Percentiles rank a stretch among this genome's conserved stretches.
phyloP scores from a whole-genome alignment of 441 rosid genomes.

The Mallotus repandus region DNA sequence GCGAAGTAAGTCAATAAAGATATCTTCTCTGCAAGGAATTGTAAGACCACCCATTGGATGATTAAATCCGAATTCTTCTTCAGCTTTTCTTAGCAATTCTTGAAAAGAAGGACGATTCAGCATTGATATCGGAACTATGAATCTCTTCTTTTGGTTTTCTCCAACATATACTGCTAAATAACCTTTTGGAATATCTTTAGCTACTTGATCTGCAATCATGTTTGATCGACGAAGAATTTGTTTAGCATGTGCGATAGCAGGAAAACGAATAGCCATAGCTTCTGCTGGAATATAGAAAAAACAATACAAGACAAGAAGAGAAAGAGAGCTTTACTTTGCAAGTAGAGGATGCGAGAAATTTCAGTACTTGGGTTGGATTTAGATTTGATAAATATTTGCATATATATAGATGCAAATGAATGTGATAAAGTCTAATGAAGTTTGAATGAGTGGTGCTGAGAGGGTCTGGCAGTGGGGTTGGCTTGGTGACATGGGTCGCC shows the following conservation, averaged over 20 bases:
- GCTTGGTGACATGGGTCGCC: conserved; percentile 20
- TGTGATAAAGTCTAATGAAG: not conserved
- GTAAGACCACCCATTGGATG: conserved; percentile 43
- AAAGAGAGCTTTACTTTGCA: not conserved
- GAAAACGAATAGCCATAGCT: conserved; percentile 5
- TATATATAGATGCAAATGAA: not conserved
- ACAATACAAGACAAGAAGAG: not conserved
- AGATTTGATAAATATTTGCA: not conserved
- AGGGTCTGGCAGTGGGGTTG: conserved; percentile 5
- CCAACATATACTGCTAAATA: conserved; percentile 36
- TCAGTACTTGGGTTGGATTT: not conserved
- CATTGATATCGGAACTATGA: conserved; percentile 28
- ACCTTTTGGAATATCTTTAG: conserved; percentile 28
- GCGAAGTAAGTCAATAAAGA: conserved; percentile 26
- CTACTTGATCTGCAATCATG: not conserved
- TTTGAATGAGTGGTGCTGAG: conserved; percentile 24
- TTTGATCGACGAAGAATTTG: conserved; percentile 2
- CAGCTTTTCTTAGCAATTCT: conserved; percentile 31
- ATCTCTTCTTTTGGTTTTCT: conserved; percentile 29
- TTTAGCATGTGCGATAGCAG: not conserved
- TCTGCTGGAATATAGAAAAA: not conserved
- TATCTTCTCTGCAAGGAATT: conserved; percentile 34
- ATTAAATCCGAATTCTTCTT: conserved; percentile 42
- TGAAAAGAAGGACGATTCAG: conserved; percentile 37
- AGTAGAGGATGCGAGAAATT: not conserved